Evolutionary conservation across 257 asterid species (phyloP), one percentile per base, ranked within the genome.

Genomic region (Petrea volubilis): DNA sequence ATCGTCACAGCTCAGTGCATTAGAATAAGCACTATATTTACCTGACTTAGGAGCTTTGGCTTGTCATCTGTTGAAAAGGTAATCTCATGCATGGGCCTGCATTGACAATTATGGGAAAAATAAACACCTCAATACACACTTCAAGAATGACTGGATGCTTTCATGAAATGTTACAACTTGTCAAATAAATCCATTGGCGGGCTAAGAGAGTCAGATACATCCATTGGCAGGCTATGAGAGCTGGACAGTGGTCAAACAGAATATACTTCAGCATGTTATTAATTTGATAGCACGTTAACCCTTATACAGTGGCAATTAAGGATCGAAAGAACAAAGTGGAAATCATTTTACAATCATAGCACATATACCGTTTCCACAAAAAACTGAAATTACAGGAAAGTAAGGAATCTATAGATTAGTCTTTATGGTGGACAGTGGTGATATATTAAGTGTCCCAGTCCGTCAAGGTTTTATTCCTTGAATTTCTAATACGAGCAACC

Each of bases 41-140:
- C 98, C 97, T 88, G 95, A 82, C 97, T 95, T 65, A 95, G 97
- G 78, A 95, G 93, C 80, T 95, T 95, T 60, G 97, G 99, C 79
- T 85, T 91, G 89, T 95, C 97, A 58, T 84, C 88, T 7, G 86
- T 84, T 76, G 99, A 95, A 81, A 89, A 90, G 24, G 99, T 95
- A 79, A 95, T 95, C 82, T 95, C 99, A 81, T 95, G 99, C 97
- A 92, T 88, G 68, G 98, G 91, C 93, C 99, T 95, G 85, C 86
- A 80, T 62, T 64, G 67, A 69, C 59, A 7, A 43, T 60, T 11
- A 57, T 52, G 61, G 51, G 34, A 69, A 34, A 24, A 41, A 72
- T 62, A 56, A 78, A 76, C 70, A 69, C 34, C 29, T 33, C 6
- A 71, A 68, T 60, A 49, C 33, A 58, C 43, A 43, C 25, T 64